Base-by-base conservation (phyloP, 1,284 basidiomycete species). In the Xerocomus amazonicus region DNA sequence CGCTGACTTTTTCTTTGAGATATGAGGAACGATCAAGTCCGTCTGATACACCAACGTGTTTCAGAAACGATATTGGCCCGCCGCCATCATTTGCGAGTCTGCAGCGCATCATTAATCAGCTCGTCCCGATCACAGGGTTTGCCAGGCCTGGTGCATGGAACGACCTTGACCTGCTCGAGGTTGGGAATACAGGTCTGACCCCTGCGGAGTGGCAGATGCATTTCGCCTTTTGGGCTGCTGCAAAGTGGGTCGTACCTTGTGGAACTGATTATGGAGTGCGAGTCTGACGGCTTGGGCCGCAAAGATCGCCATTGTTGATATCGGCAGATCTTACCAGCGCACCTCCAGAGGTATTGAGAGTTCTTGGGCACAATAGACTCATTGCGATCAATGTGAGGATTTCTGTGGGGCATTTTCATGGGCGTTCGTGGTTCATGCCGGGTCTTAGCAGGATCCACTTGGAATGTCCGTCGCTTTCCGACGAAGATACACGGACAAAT, bases 41-140 rank as follows among this genome's bases (percentile, higher is more conserved):
- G 19, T 23, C 19, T 17, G 34, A 35, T 16, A 35, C 9, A 16
- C 6, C 34, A 16, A 35, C 34, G 13, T 35, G 16, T 16, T 8
- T 35, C 38, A 78, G 76, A 19, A 78, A 77, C 48, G 76, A 78
- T 50, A 75, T 76, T 33, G 75, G 73, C 0, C 74, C 75, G 8
- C 74, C 75, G 6, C 59, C 69, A 26, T 73, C 72, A 9, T 77
- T 76, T 73, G 73, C 69, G 47, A 73, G 72, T 48, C 45, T 78
- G 6, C 66, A 75, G 50, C 69, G 76, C 38, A 78, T 79, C 45
- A 74, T 78, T 45, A 78, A 78, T 48, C 72, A 78, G 52, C 52
- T 78, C 3, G 75, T 76, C 7, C 77, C 75, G 3, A 70, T 76
- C 32, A 73, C 76, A 32, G 65, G 68, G 37, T 77, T 76, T 52